Evolutionary conservation across 495 filamentous ascomycete genomes (phyloP).

Genomic region (Lepraria neglecta): DNA sequence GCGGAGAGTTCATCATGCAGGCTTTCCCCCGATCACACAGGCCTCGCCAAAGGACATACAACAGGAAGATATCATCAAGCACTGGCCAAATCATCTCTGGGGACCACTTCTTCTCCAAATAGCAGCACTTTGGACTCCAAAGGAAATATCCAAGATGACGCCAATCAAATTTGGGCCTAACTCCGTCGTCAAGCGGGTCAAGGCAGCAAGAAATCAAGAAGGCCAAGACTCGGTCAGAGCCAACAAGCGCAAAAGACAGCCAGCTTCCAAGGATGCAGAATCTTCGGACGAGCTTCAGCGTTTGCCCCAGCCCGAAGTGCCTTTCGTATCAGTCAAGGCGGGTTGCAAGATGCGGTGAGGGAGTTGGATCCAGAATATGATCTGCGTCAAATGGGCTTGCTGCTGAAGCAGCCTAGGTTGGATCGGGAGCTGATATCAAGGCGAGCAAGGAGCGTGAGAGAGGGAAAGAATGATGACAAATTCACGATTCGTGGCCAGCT

Average conservation of each 20-base stretch:
- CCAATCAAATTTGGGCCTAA: slow-evolving; percentile 5
- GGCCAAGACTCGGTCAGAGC: not conserved
- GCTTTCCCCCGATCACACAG: slow-evolving; percentile 37
- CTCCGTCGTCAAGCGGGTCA: slow-evolving; percentile 14
- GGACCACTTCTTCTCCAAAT: slow-evolving; percentile 13
- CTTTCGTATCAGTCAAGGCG: slow-evolving; percentile 1
- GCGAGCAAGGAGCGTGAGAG: too few species aligned
- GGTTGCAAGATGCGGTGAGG: not conserved
- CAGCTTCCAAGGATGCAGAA: not conserved
- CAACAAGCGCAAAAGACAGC: not conserved
- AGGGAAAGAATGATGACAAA: too few species aligned
- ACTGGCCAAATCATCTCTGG: slow-evolving; percentile 17
- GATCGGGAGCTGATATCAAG: too few species aligned
- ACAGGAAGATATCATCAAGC: slow-evolving; percentile 16
- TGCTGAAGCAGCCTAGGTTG: too few species aligned
- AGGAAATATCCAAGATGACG: slow-evolving; percentile 1
- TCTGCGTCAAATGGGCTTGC: not conserved
- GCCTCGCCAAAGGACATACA: slow-evolving; percentile 29
- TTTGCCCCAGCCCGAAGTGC: not conserved
- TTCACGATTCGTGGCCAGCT: too few species aligned
- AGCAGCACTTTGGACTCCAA: slow-evolving; percentile 6
- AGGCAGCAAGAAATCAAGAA: slow-evolving; percentile 3
- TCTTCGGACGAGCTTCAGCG: not conserved
- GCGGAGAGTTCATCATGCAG: not conserved
- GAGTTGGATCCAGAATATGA: not conserved